Evolutionary conservation across 805 yeast genomes (phyloP), one percentile per base, ranked within the genome.

Genomic region (Candida ficus): DNA sequence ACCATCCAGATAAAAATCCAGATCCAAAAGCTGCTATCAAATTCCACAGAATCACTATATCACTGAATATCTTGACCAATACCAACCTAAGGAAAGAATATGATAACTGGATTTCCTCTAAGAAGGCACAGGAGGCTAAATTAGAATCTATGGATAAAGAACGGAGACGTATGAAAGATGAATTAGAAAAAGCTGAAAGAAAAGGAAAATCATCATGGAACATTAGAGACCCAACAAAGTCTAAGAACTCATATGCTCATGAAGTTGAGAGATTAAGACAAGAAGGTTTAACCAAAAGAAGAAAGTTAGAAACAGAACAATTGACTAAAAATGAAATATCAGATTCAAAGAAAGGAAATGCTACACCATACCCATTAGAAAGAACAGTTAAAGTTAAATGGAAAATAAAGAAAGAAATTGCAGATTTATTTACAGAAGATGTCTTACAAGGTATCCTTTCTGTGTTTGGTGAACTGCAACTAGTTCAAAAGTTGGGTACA

Each of bases 21-120:
- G 70, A 81, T 10, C 83, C 80, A 31, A 96, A 88, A 58, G 96
- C 96, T 9, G 93, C 91, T 28, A 95, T 86, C 56, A 86, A 81
- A 66, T 90, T 90, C 66, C 91, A 90, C 65, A 91, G 83, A 56
- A 73, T 88, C 52, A 80, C 91, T 1, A 75, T 78, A 43, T 95
- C 97, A 1, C 72, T 93, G 60, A 96, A 87, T 62, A 71, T 90
- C 13, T 70, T 91, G 46, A 76, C 83, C 14, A 96, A 88, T 59
- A 67, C 78, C 13, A 79, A 83, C 53, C 86, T 87, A 68, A 82
- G 97, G 67, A 82, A 78, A 30, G 59, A 81, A 5, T 91, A 91
- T 61, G 98, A 93, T 65, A 29, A 12, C 10, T 56, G 60, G 60
- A 23, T 49, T 1, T 29, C 22, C 1, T 36, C 49, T 0, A 29